Evolutionary conservation across 2,329 filamentous ascomycete species (phyloP), one percentile per base, ranked within the genome.

Genomic region (Cyanodermella asteris): DNA sequence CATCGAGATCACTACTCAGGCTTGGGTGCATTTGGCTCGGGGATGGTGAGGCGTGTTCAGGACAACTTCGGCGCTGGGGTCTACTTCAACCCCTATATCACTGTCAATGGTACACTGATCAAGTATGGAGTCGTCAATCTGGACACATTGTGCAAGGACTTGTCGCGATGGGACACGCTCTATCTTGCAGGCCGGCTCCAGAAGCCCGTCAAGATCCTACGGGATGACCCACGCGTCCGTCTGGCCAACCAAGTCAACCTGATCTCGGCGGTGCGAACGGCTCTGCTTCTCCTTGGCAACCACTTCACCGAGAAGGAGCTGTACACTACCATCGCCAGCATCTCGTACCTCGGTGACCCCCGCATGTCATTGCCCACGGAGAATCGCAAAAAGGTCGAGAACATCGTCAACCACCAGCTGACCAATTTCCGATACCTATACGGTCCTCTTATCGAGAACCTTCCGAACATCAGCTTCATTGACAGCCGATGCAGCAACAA

Each of bases 71-170:
- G 87, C 20, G 87, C 87, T 1, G 90, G 87, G 5, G 80, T 93
- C 19, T 97, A 97, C 51, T 97, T 93, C 54, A 91, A 97, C 40
- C 82, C 87, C 0, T 93, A 84, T 45, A 68, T 97, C 24, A 84
- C 76, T 3, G 72, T 94, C 31, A 91, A 94, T 40, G 90, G 87
- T 20, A 90, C 81, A 32, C 61, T 94, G 41, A 87, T 97, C 49
- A 97, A 97, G 51, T 97, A 97, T 40, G 87, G 84, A 12, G 87
- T 97, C 13, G 90, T 93, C 21, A 91, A 90, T 40, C 64, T 94
- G 35, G 72, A 90, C 42, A 93, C 82, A 3, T 57, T 97, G 10
- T 82, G 80, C 39, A 63, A 61, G 20, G 87, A 97, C 44, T 62
- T 97, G 13, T 74, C 69, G 16, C 69, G 81, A 30, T 97, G 87